Base-by-base conservation (phyloP, 441 rosid species). In the Brassica balearica region DNA sequence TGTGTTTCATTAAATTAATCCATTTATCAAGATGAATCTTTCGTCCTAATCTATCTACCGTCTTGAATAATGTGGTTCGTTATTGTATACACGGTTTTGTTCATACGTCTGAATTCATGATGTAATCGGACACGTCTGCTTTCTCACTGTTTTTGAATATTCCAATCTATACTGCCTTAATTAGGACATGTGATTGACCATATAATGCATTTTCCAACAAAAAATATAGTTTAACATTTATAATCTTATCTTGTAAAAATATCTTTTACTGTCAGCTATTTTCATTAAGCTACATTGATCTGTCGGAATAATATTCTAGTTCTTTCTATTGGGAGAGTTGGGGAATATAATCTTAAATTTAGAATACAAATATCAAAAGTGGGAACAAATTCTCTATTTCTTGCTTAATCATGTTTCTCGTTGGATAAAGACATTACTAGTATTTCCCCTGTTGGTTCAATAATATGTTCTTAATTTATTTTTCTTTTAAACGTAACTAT, bases 1-100 rank as follows among this genome's bases (percentile, higher is more conserved):
- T 51, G 58, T 15, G 17, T 29, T 68, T 58, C 8, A 53, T 48
- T 68, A 43, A 43, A 27, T 15, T 60, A 72, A 60, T 29, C 12
- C 12, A 4, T 7, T 58, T 6, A 17, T 12, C 29, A 65, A 71
- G 19, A 71, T 32, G 27, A 66, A 17, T 63, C 60, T 38, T 67
- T 62, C 60, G 38, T 72, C 59, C 34, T 53, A 12, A 58, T 59
- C 43, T 29, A 58, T n/a, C 41, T 11, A 58, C 41, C 10, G 29
- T 65, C 17, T 71, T 27, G 14, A 58, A 72, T 59, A 58, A 20
- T 41, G 68, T 67, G 81, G 32, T 72, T 77, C 68, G 72, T 60
- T 23, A 60, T 60, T 23, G 65, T 5, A 23, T 11, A 60, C 32
- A 60, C 15, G 64, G 63, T 59, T 59, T 60, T 60, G 34, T 60